Percentiles rank a stretch among this genome's conserved stretches.
phyloP scores from a whole-genome alignment of 495 filamentous ascomycete species.

The Usnea hakonensis region DNA sequence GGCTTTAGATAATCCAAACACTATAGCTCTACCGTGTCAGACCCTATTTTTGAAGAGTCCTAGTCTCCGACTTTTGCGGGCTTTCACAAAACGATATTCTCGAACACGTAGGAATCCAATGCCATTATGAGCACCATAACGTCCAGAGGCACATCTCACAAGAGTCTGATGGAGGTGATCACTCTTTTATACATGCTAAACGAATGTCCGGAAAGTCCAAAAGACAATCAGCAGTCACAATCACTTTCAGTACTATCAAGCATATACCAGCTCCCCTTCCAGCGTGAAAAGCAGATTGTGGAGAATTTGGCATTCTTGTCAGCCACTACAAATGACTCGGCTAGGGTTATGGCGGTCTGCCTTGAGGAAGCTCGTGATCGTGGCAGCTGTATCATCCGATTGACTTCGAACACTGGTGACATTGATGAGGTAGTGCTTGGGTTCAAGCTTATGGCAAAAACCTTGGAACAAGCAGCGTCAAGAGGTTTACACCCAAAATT shows the following conservation, averaged over 20 bases:
- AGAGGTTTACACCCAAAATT: conserved; percentile 24
- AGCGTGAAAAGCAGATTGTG: conserved; percentile 19
- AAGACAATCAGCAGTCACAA: conserved; percentile 18
- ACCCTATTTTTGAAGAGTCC: conserved; percentile 18
- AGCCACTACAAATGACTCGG: conserved; percentile 15
- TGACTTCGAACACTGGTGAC: conserved; percentile 16
- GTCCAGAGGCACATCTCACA: conserved; percentile 17
- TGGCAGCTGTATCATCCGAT: conserved; percentile 24
- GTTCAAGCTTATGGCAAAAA: conserved; percentile 24
- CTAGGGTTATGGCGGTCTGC: conserved; percentile 25
- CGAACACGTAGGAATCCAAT: conserved; percentile 14
- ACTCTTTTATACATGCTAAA: conserved; percentile 19
- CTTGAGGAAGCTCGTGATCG: conserved; percentile 27
- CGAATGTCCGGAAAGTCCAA: conserved; percentile 17
- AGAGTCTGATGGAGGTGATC: conserved; percentile 19
- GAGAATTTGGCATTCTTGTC: conserved; percentile 19
- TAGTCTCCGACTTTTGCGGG: conserved; percentile 15
- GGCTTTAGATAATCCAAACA: conserved; percentile 15
- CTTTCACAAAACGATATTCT: conserved; percentile 17
- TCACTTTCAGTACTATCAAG: conserved; percentile 15
- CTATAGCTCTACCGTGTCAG: conserved; percentile 15
- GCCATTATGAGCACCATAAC: conserved; percentile 16
- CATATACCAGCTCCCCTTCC: conserved; percentile 18
- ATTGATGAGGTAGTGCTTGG: conserved; percentile 21
- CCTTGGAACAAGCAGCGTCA: conserved; percentile 24